phyloP scores from a whole-genome alignment of 148 eudicot species.

The Drosera capensis region DNA sequence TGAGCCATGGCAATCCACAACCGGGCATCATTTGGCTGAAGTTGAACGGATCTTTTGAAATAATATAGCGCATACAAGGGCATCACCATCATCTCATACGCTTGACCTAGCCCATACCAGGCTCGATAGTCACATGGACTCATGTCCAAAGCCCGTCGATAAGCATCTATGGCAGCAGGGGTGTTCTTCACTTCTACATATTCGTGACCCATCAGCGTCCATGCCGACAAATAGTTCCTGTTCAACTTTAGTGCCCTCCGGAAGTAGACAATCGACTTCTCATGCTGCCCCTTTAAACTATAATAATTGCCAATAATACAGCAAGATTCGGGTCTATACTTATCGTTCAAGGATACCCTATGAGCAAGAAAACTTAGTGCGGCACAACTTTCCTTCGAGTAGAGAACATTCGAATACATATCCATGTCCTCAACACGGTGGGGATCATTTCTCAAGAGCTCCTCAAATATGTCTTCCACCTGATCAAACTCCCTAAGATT shows the following conservation, averaged over 20 bases:
- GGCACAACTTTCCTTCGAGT: slow-evolving; percentile 82
- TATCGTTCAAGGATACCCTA: slow-evolving; percentile 65
- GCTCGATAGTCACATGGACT: slow-evolving; percentile 90
- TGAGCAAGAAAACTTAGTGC: slow-evolving; percentile 94
- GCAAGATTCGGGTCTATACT: slow-evolving; percentile 94
- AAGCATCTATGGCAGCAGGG: slow-evolving; percentile 91
- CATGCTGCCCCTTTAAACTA: slow-evolving; percentile 93
- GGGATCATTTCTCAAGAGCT: slow-evolving; percentile 73
- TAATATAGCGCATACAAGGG: slow-evolving; percentile 86
- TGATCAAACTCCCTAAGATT: slow-evolving; percentile 75
- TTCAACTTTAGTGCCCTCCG: slow-evolving; percentile 84
- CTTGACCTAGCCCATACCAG: slow-evolving; percentile 99
- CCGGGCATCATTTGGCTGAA: slow-evolving; percentile 91
- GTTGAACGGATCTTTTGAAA: slow-evolving; percentile 65
- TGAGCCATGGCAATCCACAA: slow-evolving; percentile 99
- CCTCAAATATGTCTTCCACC: slow-evolving; percentile 87
- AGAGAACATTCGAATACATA: slow-evolving; percentile 94
- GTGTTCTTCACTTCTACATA: slow-evolving; percentile 92
- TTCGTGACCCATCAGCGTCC: slow-evolving; percentile 98
- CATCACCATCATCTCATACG: slow-evolving; percentile 97
- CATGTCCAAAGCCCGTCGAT: slow-evolving; percentile 90
- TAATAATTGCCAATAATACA: slow-evolving; percentile 95
- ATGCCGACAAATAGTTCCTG: slow-evolving; percentile 82
- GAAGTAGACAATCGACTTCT: slow-evolving; percentile 79
- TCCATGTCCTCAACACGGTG: slow-evolving; percentile 96